phyloP scores from a whole-genome alignment of 2,329 filamentous ascomycete species.

The Reticulascus tulasneorum region DNA sequence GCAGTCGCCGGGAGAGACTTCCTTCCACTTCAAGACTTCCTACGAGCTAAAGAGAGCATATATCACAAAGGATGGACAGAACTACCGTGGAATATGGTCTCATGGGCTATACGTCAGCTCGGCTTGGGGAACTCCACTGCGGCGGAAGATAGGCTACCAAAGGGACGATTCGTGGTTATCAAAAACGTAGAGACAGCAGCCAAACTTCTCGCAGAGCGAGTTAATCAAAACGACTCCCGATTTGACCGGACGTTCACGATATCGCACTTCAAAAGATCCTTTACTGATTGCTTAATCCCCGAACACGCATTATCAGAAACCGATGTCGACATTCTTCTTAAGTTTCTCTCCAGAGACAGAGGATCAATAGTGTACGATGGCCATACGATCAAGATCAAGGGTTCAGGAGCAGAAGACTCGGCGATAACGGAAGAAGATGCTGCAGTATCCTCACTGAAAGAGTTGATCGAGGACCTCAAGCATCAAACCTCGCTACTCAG shows the following conservation, averaged over 20 bases:
- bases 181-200: conserved; percentile 58
- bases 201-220: conserved; percentile 46
- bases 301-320: conserved; percentile 50
- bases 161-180: conserved; percentile 62
- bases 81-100: conserved; percentile 65
- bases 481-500: conserved; percentile 66
- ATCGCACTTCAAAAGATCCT: conserved; percentile 57
- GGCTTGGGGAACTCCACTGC: conserved; percentile 48
- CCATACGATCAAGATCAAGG: conserved; percentile 70
- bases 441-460: conserved; percentile 79
- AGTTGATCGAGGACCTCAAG: conserved; percentile 70
- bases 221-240: conserved; percentile 31
- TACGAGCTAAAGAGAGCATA: conserved; percentile 62
- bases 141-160: conserved; percentile 52
- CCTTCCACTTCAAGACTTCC: conserved; percentile 67
- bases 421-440: conserved; percentile 72
- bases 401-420: conserved; percentile 29
- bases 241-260: conserved; percentile 67
- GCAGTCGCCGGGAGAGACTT: conserved; percentile 66
- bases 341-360: conserved; percentile 66
- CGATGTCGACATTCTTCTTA: conserved; percentile 68
- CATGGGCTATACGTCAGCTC: conserved; percentile 71
- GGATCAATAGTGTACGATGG: conserved; percentile 55
- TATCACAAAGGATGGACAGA: conserved; percentile 67
- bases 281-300: conserved; percentile 48